phyloP scores from a whole-genome alignment of 352 stramenopile species.

The Phytophthora idaei region DNA sequence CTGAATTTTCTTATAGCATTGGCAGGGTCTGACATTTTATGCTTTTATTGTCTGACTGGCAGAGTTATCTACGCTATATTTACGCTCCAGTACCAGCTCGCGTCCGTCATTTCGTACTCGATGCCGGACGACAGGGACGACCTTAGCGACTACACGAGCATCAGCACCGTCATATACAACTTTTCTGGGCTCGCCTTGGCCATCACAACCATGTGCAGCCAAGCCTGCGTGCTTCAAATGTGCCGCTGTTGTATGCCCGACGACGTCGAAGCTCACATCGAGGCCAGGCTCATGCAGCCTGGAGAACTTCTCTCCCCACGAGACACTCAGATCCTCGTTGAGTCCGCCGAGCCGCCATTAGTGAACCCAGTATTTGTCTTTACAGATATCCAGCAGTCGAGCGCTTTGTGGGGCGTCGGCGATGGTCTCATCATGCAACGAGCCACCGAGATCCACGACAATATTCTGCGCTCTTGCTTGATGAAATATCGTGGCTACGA shows the following conservation, averaged over 20 bases:
- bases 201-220: conserved; percentile 49
- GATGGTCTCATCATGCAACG: conserved; percentile 51
- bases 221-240: conserved; percentile 41
- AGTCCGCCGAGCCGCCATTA: conserved; percentile 37
- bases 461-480: conserved; percentile 44
- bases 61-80: conserved; percentile 57
- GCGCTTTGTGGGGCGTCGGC: conserved; percentile 46
- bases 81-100: conserved; percentile 57
- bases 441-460: conserved; percentile 60
- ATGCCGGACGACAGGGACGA: conserved; percentile 23
- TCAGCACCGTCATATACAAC: conserved; percentile 46
- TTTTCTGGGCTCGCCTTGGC: conserved; percentile 40
- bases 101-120: conserved; percentile 47
- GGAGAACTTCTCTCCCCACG: conserved; percentile 34
- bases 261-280: conserved; percentile 43
- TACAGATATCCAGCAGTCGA: conserved; percentile 70
- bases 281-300: conserved; percentile 37
- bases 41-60: conserved; percentile 2
- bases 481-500: conserved; percentile 61
- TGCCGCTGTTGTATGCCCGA: conserved; percentile 41
- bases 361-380: conserved; percentile 65
- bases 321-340: conserved; percentile 33
- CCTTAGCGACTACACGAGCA: conserved; percentile 36
- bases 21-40: not conserved
- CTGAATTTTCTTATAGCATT: not conserved